phyloP scores from a whole-genome alignment of 306 rosid species.

The Quercus mongolica region DNA sequence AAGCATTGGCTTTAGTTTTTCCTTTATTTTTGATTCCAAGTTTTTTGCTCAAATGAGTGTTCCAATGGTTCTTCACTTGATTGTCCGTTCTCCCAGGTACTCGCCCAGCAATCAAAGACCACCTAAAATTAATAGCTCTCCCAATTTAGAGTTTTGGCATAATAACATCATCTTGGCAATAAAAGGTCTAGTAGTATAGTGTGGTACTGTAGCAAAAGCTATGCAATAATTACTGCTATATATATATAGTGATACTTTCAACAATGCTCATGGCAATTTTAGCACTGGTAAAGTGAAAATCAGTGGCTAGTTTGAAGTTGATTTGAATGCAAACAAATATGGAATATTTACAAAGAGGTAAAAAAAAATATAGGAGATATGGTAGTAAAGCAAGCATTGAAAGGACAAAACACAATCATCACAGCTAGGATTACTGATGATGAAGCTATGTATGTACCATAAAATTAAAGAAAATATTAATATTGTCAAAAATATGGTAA shows the following conservation, averaged over 20 bases:
- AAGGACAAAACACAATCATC: not conserved
- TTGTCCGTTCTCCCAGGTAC: constrained; percentile 77
- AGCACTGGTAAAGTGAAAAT: no score
- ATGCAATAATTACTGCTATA: no score
- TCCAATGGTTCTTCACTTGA: constrained; percentile 72
- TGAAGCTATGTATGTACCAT: not conserved
- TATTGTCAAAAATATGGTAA: no score
- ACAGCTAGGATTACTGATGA: not conserved
- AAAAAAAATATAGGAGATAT: no score
- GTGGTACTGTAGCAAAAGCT: no score
- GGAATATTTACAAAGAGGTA: no score
- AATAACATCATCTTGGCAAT: not conserved
- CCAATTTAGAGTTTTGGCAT: not conserved
- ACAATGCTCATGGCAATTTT: no score
- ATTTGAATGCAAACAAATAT: no score
- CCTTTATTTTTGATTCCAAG: constrained; percentile 26
- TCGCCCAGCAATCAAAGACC: constrained; percentile 71
- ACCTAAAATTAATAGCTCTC: constrained; percentile 21
- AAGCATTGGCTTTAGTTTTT: constrained; percentile 15
- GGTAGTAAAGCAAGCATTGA: no score
- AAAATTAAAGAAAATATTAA: not conserved
- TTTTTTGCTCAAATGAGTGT: constrained; percentile 57
- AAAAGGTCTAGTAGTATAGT: not conserved
- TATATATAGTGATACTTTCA: no score
- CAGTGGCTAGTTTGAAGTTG: no score